These are phyloP conservation scores for Saxophila tyrrhenica DNA, from an alignment of 495 filamentous ascomycete genomes.

Conservation along the genomic window DNA sequence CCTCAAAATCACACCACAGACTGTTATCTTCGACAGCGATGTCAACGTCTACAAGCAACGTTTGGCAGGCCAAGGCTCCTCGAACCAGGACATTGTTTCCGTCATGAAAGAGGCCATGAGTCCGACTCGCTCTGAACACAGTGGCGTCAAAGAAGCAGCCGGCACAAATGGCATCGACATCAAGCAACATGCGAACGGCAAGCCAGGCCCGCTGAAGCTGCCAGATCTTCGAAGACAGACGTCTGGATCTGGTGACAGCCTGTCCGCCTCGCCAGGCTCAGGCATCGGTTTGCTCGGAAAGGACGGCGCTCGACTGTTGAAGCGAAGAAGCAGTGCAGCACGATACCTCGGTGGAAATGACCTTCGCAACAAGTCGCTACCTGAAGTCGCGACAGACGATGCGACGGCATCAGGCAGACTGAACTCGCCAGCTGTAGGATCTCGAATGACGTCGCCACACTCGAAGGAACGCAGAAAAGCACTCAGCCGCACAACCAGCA, in stretches of 20 bases:
- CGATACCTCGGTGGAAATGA: constrained; percentile 71
- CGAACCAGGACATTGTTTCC: constrained; percentile 50
- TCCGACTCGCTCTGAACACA: not conserved
- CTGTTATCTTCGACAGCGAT: constrained; percentile 79
- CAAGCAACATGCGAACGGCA: not conserved
- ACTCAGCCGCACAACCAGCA: constrained; percentile 9
- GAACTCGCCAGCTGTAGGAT: constrained; percentile 3
- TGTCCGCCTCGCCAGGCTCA: constrained; percentile 17
- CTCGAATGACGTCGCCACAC: constrained; percentile 8
- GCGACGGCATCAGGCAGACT: constrained; percentile 15
- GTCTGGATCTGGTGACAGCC: constrained; percentile 11
- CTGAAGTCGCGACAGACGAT: constrained; percentile 34
- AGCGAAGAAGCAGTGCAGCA: constrained; percentile 72
- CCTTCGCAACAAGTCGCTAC: constrained; percentile 55
- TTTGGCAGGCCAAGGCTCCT: constrained; percentile 5
- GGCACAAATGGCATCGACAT: not conserved
- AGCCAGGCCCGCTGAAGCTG: constrained; percentile 3
- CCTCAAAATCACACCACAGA: constrained; percentile 67
- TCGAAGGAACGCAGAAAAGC: not conserved
- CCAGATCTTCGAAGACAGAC: constrained; percentile 9
- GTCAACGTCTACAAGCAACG: constrained; percentile 28
- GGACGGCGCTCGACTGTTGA: constrained; percentile 22
- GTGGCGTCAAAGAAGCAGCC: not conserved
- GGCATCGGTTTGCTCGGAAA: constrained; percentile 14
- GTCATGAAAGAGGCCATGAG: constrained; percentile 87